Evolutionary conservation across 2,329 filamentous ascomycete genomes (phyloP), one percentile per base, ranked within the genome.

Genomic region (Colletotrichum cereale): DNA sequence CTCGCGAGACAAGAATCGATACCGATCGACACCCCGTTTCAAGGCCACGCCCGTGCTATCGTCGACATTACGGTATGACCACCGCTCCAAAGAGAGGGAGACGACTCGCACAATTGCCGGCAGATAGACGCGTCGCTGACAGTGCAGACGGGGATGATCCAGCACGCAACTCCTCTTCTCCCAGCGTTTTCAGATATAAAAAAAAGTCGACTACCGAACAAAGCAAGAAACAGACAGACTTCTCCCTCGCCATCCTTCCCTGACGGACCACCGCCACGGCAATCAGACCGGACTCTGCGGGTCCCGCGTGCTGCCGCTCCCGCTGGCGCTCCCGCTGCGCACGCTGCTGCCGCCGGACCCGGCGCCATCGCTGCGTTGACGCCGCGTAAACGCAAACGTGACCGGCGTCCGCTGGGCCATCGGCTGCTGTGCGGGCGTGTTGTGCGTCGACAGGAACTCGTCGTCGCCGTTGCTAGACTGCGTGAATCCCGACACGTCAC

Each of bases 401-500:
- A 74, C 70, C 68, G 73, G 74, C 73, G 68, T 73, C 55, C 55
- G 73, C 72, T 64, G 62, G 64, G 61, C 72, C 71, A 42, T 63
- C 56, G 65, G 75, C 65, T 62, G 67, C 73, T 52, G 75, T 60
- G 62, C 76, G 62, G 26, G 74, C 74, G 66, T 66, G 75, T 66
- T 72, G 67, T 71, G 66, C 66, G 58, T 58, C 55, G 70, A 73
- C 63, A 72, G 62, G 44, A 73, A 75, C 52, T 82, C 83, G 26
- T 85, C 83, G 29, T 87, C 87, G 55, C 86, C 88, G 58, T 83
- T 84, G 75, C 87, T 90, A 21, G 86, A 89, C 80, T 91, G 88
- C 10, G 90, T 92, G 75, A 91, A 90, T 26, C 89, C 89, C n/a
- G 89, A 91, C 3, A 91, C 83, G 75, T 91, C 87, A 76, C 89